These are phyloP conservation scores for Plantago rigida DNA, from an alignment of 305 asterid species.

Conservation along the genomic window DNA sequence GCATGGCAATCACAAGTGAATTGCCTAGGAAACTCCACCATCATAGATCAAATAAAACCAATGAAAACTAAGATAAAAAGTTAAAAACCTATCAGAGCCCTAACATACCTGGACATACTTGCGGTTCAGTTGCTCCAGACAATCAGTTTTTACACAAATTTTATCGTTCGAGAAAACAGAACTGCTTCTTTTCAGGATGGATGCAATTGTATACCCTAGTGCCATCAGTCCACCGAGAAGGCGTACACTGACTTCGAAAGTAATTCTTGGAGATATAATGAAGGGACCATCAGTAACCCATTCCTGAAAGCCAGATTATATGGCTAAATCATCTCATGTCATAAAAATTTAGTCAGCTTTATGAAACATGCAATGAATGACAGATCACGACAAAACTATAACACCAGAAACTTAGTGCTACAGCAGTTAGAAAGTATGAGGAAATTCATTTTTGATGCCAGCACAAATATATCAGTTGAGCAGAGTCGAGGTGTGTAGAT, in stretches of 20 bases:
- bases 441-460: too few species aligned
- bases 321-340: constrained; percentile 12
- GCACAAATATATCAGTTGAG: too few species aligned
- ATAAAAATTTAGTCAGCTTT: not conserved
- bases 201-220: constrained; percentile 85
- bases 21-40: not conserved
- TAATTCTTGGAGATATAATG: constrained; percentile 91
- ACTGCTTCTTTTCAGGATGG: constrained; percentile 89
- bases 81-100: constrained; percentile 6
- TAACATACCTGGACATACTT: constrained; percentile 71
- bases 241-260: constrained; percentile 96
- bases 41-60: not conserved
- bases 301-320: constrained; percentile 54
- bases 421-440: too few species aligned
- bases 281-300: constrained; percentile 95
- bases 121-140: constrained; percentile 96
- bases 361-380: too few species aligned
- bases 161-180: constrained; percentile 69
- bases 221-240: constrained; percentile 99
- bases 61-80: not conserved
- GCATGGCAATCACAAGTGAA: constrained; percentile 8
- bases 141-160: constrained; percentile 78
- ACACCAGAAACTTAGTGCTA: too few species aligned
- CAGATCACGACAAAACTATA: too few species aligned
- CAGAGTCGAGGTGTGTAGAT: too few species aligned